Percentiles rank a stretch among this genome's conserved stretches.
Evolutionary conservation across 441 rosid species (phyloP).

Genomic region (Flueggea neowawraea): DNA sequence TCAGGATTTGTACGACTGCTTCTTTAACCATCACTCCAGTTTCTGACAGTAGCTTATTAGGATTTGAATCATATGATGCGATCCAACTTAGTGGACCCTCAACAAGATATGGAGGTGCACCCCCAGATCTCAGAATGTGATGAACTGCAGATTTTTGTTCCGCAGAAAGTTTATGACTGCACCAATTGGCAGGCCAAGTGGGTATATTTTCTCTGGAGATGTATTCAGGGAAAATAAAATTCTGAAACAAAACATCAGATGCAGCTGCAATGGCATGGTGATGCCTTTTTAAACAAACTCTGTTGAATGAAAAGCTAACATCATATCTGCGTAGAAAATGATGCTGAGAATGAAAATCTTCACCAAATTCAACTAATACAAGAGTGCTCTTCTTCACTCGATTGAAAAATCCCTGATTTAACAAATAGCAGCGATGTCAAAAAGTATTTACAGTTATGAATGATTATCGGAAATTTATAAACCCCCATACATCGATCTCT

Average conservation of each 20-base stretch:
- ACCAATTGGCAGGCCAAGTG: neutral
- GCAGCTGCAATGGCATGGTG: constrained; percentile 40
- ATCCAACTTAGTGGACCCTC: constrained; percentile 20
- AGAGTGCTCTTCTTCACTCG: constrained; percentile 21
- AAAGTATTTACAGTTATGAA: no score
- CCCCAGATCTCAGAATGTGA: constrained; percentile 20
- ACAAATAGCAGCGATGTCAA: neutral
- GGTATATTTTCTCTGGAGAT: constrained; percentile 1
- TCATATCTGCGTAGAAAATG: constrained; percentile 20
- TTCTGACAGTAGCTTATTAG: constrained; percentile 15
- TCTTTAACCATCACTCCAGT: constrained; percentile 25
- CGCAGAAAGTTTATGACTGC: constrained; percentile 7
- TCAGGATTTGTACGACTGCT: constrained; percentile 26
- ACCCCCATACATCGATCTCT: no score
- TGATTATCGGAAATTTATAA: no score
- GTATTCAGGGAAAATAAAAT: constrained; percentile 30
- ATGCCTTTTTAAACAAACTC: constrained; percentile 41
- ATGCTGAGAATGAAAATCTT: constrained; percentile 33
- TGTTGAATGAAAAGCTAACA: constrained; percentile 39
- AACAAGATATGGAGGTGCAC: constrained; percentile 33
- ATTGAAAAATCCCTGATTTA: constrained; percentile 33
- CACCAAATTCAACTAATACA: constrained; percentile 36
- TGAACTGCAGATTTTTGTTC: constrained; percentile 15
- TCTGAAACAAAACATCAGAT: constrained; percentile 18
- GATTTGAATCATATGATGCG: no score